Base-by-base conservation (phyloP, 805 yeast genomes). In the Metschnikowia chrysomelidarum region DNA sequence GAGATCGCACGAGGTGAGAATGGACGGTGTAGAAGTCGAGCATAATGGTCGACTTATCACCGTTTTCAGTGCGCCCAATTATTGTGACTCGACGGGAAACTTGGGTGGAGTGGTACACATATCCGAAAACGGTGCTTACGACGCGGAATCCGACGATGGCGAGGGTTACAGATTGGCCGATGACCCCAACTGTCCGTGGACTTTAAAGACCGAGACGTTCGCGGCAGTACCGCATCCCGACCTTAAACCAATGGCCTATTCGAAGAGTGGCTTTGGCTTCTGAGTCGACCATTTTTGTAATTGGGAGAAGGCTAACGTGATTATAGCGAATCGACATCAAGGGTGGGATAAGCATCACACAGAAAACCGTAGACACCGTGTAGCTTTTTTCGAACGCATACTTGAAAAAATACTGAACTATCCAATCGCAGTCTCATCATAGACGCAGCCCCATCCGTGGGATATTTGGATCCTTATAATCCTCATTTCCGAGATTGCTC, bases 21-120 rank as follows among this genome's bases (percentile, higher is more conserved):
- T 84, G 84, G 82, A 74, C 5, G 99, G 99, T 30, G 87, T 82
- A 40, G 87, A 87, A 46, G 71, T 71, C 29, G 97, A 91, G 56
- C 99, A 93, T 54, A 73, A 83, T 40, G 95, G 94, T 9, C 73
- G 79, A 46, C 74, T 93, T 33, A 77, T 88, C 34, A 93, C 99
- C 0, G 95, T 93, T n/a, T 93, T 93, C 60, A 82, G 94, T 60
- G 99, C 99, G 0, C 99, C 99, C 22, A 91, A 93, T 59, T 91
- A 91, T 61, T 91, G 98, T 66, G 99, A 93, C 57, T 68, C 82
- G 11, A 88, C 87, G 36, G 95, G 95, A 10, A 93, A 93, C 60
- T 60, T 77, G 46, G 99, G 97, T 34, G 98, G 94, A 7, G 83
- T 84, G 37, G 82, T 93, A 41, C 84, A 88, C 53, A 74, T 91